A percentile compares a stretch with the other conserved stretches of the same genome.
phyloP scores from a whole-genome alignment of 306 rosid genomes.

The Carpinus fangiana region DNA sequence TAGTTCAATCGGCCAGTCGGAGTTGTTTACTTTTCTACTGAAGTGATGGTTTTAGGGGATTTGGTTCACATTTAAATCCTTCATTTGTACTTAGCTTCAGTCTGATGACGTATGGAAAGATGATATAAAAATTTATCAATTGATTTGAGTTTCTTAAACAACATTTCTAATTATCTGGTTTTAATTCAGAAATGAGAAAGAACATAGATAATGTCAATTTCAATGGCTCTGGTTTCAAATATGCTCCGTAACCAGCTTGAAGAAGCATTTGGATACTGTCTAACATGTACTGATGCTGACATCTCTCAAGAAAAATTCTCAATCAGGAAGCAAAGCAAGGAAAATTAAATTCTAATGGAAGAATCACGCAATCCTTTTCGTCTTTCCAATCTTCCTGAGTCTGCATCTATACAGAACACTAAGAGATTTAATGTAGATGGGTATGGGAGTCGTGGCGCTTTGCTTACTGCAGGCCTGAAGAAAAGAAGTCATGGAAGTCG shows the following conservation, averaged over 20 bases:
- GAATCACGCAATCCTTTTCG: slow-evolving; percentile 34
- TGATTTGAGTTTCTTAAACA: slow-evolving; percentile 10
- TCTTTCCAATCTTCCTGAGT: slow-evolving; percentile 35
- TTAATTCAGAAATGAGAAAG: slow-evolving; percentile 16
- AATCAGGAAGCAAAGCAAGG: slow-evolving; percentile 20
- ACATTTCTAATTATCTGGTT: slow-evolving; percentile 21
- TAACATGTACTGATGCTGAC: slow-evolving; percentile 17
- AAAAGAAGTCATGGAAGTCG: slow-evolving; percentile 92
- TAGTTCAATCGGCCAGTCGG: not conserved
- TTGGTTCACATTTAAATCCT: not conserved
- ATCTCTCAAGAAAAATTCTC: slow-evolving; percentile 9
- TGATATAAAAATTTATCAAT: slow-evolving; percentile 2
- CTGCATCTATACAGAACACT: slow-evolving; percentile 28
- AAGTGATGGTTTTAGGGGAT: not conserved
- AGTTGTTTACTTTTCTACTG: not conserved
- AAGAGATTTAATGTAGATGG: slow-evolving; percentile 32
- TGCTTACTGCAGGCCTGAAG: slow-evolving; percentile 52
- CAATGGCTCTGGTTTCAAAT: not conserved
- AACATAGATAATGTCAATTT: slow-evolving; percentile 6
- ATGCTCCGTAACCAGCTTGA: not conserved
- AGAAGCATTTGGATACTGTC: slow-evolving; percentile 8
- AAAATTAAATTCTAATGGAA: slow-evolving; percentile 46
- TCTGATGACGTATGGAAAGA: not conserved
- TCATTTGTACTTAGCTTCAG: not conserved
- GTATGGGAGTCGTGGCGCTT: slow-evolving; percentile 44